phyloP scores from a whole-genome alignment of 768 basidiomycete species.

The Mycena leptocephala region DNA sequence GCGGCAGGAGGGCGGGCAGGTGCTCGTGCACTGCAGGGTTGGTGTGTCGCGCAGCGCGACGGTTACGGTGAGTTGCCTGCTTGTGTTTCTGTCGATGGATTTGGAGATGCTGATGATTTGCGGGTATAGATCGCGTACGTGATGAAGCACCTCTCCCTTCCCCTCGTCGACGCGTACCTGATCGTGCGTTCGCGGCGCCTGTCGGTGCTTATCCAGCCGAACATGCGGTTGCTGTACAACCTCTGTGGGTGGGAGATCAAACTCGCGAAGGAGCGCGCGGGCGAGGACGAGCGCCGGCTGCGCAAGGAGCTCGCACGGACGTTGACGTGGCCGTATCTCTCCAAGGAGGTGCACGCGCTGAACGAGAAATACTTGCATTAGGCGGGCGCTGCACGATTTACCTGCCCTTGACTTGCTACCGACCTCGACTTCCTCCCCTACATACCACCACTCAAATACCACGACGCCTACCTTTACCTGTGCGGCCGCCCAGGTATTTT shows the following conservation, averaged over 20 bases:
- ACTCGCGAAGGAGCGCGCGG: constrained; percentile 84
- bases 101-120: not conserved
- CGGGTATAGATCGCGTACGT: constrained; percentile 93
- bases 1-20: constrained; percentile 85
- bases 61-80: constrained; percentile 76
- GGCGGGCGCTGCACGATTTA: not conserved
- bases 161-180: constrained; percentile 94
- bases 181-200: constrained; percentile 92
- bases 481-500: not conserved
- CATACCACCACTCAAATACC: not conserved
- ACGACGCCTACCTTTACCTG: not conserved
- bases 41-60: constrained; percentile 97
- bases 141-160: constrained; percentile 91
- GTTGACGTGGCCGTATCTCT: constrained; percentile 88
- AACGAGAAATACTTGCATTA: constrained; percentile 86
- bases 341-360: constrained; percentile 87
- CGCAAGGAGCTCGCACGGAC: constrained; percentile 76
- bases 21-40: constrained; percentile 98
- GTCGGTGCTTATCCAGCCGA: constrained; percentile 94
- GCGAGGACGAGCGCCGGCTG: constrained; percentile 64
- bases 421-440: not conserved
- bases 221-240: constrained; percentile 96
- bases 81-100: constrained; percentile 15
- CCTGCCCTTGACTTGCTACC: not conserved
- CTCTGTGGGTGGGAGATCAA: constrained; percentile 95